Conservation (phyloP, 2,329 filamentous ascomycete genomes). For the Xylaria hypoxylon region DNA sequence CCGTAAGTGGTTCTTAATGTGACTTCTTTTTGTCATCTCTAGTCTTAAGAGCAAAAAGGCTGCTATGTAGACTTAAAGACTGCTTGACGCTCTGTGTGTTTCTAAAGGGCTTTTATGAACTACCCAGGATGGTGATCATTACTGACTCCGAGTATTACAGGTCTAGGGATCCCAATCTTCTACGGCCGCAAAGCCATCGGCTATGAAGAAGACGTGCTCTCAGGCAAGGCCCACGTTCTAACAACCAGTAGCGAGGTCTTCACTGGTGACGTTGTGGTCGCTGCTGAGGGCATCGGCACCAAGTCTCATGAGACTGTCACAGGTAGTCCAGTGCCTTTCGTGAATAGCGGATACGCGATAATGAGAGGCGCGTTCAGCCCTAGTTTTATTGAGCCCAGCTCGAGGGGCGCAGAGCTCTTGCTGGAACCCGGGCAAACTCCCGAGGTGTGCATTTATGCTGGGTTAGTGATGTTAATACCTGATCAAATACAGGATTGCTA, state of each 20-base stretch:
- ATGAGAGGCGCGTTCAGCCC: constrained; percentile 33
- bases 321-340: constrained; percentile 18
- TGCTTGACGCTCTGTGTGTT: not conserved
- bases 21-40: not conserved
- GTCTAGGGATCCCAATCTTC: constrained; percentile 37
- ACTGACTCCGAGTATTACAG: constrained; percentile 8
- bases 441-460: constrained; percentile 31
- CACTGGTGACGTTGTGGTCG: constrained; percentile 49
- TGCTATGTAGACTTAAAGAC: not conserved
- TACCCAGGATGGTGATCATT: not conserved
- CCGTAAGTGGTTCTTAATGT: constrained; percentile 8
- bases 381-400: constrained; percentile 14
- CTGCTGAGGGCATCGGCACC: constrained; percentile 50
- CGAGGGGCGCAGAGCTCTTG: constrained; percentile 25
- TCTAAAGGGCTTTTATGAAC: not conserved
- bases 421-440: constrained; percentile 26
- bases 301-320: constrained; percentile 39
- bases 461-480: constrained; percentile 13
- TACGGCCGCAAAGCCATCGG: constrained; percentile 33
- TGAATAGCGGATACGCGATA: constrained; percentile 24
- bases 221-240: constrained; percentile 39
- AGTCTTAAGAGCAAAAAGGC: not conserved
- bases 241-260: constrained; percentile 40
- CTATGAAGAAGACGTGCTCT: constrained; percentile 40
- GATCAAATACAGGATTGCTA: not conserved